Evolutionary conservation across 2,329 filamentous ascomycete species (phyloP), one percentile per base, ranked within the genome.

Genomic region (Didymella arachidicola): DNA sequence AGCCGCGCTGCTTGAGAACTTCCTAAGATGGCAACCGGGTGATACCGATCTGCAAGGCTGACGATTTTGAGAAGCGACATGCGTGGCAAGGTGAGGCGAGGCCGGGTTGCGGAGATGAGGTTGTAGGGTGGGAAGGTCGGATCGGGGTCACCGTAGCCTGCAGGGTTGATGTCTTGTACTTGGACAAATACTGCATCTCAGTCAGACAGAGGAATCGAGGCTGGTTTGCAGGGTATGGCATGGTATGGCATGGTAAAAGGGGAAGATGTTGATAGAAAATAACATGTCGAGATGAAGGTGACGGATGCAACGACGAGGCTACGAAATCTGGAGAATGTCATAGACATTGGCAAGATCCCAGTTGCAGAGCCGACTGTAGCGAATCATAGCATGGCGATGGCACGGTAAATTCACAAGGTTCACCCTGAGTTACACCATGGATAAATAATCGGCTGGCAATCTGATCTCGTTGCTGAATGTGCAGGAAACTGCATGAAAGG

Each of bases 1-100:
- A 44, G 50, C 56, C 50, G 56, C 27, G 39, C 12, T 34, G 45
- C 32, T 16, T 53, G 50, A 12, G 39, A 51, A 53, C 51, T 59
- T 50, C 56, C 56, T 51, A n/a, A 36, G 53, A 25, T 19, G 44
- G 45, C 12, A 19, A 34, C 32, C 51, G 41, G 45, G 26, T 36
- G 30, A 16, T 45, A 26, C 32, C 29, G 56, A 54, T 50, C 56
- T 54, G 41, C 51, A 49, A 41, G 56, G 50, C 50, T 59, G 56
- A 30, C 5, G 38, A n/a, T 25, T 30, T 48, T 44, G 18, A 34
- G 8, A 26, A 16, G 38, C 25, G 42, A n/a, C 34, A 30, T 32
- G 43, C n/a, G 34, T 14, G 39, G 14, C 16, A 26, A 27, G 42
- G 29, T 44, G 42, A 29, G 36, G 56, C 32, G 50, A 53, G 38